phyloP scores from a whole-genome alignment of 805 yeast genomes.

The Ogataea nonfermentans region DNA sequence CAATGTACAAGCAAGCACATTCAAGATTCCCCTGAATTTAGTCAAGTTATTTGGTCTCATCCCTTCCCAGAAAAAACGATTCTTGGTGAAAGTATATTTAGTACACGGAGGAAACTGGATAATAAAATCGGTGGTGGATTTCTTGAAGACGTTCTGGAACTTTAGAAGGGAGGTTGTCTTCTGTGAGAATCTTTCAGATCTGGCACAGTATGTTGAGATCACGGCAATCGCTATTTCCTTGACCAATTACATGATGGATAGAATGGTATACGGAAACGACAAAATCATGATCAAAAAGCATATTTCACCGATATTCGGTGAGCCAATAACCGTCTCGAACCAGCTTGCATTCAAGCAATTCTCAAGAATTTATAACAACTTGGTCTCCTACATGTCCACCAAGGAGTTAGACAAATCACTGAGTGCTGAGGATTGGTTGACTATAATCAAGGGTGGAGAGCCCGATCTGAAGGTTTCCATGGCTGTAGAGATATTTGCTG shows the following conservation, averaged over 20 bases:
- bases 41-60: constrained; percentile 51
- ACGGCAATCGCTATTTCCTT: constrained; percentile 74
- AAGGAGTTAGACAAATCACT: constrained; percentile 27
- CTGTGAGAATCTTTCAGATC: constrained; percentile 35
- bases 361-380: constrained; percentile 33
- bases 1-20: constrained; percentile 11
- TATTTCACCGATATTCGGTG: constrained; percentile 32
- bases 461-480: constrained; percentile 25
- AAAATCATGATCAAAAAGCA: constrained; percentile 52
- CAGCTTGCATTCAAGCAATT: constrained; percentile 31
- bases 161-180: constrained; percentile 29
- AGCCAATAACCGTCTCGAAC: constrained; percentile 28
- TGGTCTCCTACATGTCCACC: constrained; percentile 31
- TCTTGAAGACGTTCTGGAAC: constrained; percentile 55
- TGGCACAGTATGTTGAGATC: constrained; percentile 62
- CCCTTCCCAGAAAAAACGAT: constrained; percentile 52
- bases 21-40: constrained; percentile 31
- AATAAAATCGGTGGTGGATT: constrained; percentile 71
- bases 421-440: constrained; percentile 29
- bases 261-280: constrained; percentile 54
- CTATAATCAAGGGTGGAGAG: constrained; percentile 26
- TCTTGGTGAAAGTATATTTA: constrained; percentile 61
- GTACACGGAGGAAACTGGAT: constrained; percentile 88
- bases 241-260: constrained; percentile 56
- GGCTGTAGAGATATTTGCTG: constrained; percentile 44